These are phyloP conservation scores for Arachis hypogaea DNA, from an alignment of 306 rosid genomes.

Conservation along the genomic window DNA sequence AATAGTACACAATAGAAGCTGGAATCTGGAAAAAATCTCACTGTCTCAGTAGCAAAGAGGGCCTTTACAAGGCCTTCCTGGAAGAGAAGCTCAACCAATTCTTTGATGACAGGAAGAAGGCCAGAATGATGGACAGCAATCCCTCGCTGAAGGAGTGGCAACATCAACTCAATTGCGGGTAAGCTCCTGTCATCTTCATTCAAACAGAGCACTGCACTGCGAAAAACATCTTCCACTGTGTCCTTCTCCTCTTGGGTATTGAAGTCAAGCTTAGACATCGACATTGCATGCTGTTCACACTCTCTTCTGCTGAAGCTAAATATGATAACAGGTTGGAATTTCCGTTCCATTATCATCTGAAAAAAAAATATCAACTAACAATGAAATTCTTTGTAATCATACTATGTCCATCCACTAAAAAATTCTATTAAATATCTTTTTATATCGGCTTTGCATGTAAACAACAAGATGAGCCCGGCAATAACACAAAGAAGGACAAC, in stretches of 20 bases:
- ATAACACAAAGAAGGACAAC: slow-evolving; percentile 27
- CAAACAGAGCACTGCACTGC: slow-evolving; percentile 85
- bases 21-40: slow-evolving; percentile 48
- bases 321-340: slow-evolving; percentile 92
- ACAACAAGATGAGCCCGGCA: neutral
- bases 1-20: slow-evolving; percentile 32
- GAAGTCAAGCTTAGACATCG: slow-evolving; percentile 95
- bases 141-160: slow-evolving; percentile 95
- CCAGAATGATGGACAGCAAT: slow-evolving; percentile 99
- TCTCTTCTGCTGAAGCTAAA: slow-evolving; percentile 98
- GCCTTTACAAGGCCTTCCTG: slow-evolving; percentile 99
- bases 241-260: slow-evolving; percentile 86
- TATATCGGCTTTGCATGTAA: too few relatives aligned
- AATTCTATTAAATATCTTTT: neutral
- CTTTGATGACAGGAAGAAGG: slow-evolving; percentile 97
- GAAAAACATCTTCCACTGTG: slow-evolving; percentile 75
- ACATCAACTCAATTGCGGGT: slow-evolving; percentile 92
- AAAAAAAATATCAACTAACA: slow-evolving; percentile 30
- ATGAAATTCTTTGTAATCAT: neutral
- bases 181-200: slow-evolving; percentile 90
- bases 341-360: slow-evolving; percentile 97
- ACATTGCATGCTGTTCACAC: slow-evolving; percentile 95
- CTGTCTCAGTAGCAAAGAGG: slow-evolving; percentile 97
- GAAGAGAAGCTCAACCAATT: slow-evolving; percentile 94
- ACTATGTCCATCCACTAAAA: neutral